phyloP scores from a whole-genome alignment of 345 rosid species.

The Excoecaria agallocha region DNA sequence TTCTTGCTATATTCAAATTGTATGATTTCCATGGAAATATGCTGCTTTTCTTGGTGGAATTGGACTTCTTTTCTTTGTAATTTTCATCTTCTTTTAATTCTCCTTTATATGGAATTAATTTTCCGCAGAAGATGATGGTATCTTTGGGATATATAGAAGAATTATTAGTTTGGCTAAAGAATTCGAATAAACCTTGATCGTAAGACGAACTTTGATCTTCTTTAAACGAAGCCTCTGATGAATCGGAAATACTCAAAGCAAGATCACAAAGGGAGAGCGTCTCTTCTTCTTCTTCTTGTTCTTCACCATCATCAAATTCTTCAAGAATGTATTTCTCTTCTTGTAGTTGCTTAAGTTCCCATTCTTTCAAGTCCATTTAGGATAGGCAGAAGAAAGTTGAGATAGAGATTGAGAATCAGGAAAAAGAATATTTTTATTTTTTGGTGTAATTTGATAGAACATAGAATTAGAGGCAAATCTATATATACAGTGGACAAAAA shows the following conservation, averaged over 20 bases:
- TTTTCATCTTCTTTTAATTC: slow-evolving; percentile 5
- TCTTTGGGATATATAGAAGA: slow-evolving; percentile 18
- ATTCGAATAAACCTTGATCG: slow-evolving; percentile 44
- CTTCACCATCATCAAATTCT: slow-evolving; percentile 4
- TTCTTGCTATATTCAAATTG: slow-evolving; percentile 27
- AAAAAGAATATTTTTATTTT: neutral
- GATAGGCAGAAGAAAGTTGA: neutral
- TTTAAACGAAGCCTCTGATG: slow-evolving; percentile 7
- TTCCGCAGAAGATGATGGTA: slow-evolving; percentile 52
- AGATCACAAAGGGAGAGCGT: slow-evolving; percentile 52
- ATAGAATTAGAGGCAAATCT: neutral
- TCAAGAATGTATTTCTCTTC: slow-evolving; percentile 3
- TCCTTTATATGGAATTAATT: slow-evolving; percentile 36
- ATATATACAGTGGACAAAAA: neutral
- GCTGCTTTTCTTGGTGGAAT: slow-evolving; percentile 11
- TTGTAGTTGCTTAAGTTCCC: neutral
- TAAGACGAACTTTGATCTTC: slow-evolving; percentile 12
- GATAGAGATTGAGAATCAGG: neutral
- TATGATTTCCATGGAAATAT: slow-evolving; percentile 21
- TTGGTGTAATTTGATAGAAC: neutral
- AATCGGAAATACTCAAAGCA: slow-evolving; percentile 15
- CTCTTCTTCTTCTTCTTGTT: slow-evolving; percentile 28
- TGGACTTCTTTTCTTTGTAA: neutral
- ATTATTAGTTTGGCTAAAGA: slow-evolving; percentile 23
- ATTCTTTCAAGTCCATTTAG: slow-evolving; percentile 13